These are phyloP conservation scores for Ploettnerulaceae sp. DNA, from an alignment of 2,329 filamentous ascomycete genomes.

Conservation along the genomic window DNA sequence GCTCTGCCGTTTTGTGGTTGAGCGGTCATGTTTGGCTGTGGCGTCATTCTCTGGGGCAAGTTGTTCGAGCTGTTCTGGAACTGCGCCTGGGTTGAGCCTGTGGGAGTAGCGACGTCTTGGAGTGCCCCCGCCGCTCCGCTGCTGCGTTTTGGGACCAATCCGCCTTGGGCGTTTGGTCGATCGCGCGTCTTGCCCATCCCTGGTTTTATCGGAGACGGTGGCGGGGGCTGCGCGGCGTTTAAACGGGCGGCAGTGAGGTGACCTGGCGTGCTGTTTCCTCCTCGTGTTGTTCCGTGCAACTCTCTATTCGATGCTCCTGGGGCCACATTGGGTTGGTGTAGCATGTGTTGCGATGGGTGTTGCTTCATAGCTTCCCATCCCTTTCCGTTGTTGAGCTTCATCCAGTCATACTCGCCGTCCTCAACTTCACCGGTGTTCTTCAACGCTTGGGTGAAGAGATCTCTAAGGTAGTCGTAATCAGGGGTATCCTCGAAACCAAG, in stretches of 20 bases:
- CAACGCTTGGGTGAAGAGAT: constrained; percentile 91
- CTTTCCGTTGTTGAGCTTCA: constrained; percentile 90
- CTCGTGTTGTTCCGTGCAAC: constrained; percentile 68
- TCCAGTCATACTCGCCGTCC: constrained; percentile 99
- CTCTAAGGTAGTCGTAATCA: constrained; percentile 95
- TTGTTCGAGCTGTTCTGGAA: constrained; percentile 95
- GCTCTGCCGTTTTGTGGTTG: constrained; percentile 52
- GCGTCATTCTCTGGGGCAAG: constrained; percentile 60
- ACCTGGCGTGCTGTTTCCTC: constrained; percentile 51
- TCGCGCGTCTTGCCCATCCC: constrained; percentile 66
- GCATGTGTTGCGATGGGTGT: constrained; percentile 62
- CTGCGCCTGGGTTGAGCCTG: constrained; percentile 89
- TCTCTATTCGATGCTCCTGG: constrained; percentile 83
- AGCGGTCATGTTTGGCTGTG: constrained; percentile 55
- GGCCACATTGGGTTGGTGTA: constrained; percentile 72
- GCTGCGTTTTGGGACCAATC: constrained; percentile 68
- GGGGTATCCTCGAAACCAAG: constrained; percentile 97
- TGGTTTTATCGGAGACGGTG: constrained; percentile 77
- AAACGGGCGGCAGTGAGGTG: constrained; percentile 77
- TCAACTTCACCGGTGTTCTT: constrained; percentile 93
- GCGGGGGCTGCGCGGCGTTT: constrained; percentile 89
- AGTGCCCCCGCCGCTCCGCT: constrained; percentile 66
- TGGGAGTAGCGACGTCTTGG: constrained; percentile 74
- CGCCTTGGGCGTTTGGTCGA: constrained; percentile 74
- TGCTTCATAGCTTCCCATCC: constrained; percentile 81